Conservation (phyloP, 1,139 yeast species). For the Taphrina confusa region DNA sequence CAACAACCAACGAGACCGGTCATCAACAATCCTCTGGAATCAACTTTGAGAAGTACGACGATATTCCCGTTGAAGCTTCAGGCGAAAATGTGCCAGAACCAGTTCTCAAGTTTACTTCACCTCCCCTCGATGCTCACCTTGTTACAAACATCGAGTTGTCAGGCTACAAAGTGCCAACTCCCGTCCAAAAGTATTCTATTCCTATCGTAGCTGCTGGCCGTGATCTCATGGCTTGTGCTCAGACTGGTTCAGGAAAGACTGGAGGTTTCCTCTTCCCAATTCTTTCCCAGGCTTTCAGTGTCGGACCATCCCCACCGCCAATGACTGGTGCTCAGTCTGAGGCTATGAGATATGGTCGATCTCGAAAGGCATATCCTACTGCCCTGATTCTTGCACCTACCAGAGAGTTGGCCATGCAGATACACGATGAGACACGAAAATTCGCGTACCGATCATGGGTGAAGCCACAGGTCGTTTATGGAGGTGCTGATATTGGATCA, state of each 20-base stretch:
- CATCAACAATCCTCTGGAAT: constrained; percentile 82
- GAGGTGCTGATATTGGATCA: constrained; percentile 91
- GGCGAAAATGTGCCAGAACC: constrained; percentile 97
- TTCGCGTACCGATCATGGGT: constrained; percentile 99
- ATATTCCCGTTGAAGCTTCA: constrained; percentile 95
- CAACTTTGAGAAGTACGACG: constrained; percentile 97
- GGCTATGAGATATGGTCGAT: constrained; percentile 46
- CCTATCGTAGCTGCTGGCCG: constrained; percentile 95
- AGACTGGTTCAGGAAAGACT: constrained; percentile 99
- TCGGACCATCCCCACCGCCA: constrained; percentile 72
- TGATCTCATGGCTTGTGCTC: constrained; percentile 99
- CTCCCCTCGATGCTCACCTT: constrained; percentile 85
- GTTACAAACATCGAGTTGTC: constrained; percentile 85
- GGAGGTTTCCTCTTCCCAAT: constrained; percentile 99
- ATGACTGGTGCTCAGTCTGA: constrained; percentile 53
- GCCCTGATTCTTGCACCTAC: constrained; percentile 96
- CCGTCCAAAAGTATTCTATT: constrained; percentile 97
- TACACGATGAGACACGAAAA: constrained; percentile 91
- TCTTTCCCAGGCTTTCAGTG: constrained; percentile 81
- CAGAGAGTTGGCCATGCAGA: constrained; percentile 96
- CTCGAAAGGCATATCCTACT: constrained; percentile 85
- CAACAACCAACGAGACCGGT: constrained; percentile 75
- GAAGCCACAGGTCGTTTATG: constrained; percentile 92
- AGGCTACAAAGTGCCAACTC: constrained; percentile 93
- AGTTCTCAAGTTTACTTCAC: constrained; percentile 79